Evolutionary conservation across 176 grass and related monocot species (phyloP).

Genomic region (Eragrostis nindensis): DNA sequence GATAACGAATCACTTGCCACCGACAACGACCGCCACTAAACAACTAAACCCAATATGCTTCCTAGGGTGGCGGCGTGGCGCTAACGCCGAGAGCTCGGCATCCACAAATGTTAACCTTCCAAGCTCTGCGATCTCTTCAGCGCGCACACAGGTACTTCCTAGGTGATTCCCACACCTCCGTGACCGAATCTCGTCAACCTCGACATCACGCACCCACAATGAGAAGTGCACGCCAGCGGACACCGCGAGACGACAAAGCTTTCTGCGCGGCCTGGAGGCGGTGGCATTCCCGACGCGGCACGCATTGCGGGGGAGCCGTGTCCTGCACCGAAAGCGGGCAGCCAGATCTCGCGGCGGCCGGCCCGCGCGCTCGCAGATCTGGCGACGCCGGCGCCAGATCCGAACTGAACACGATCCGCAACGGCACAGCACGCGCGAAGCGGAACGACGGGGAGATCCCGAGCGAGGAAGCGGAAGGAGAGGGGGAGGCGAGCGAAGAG

Average conservation of each 20-base stretch:
- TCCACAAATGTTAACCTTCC: neutral
- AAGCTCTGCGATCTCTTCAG: neutral
- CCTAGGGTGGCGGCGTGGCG: neutral
- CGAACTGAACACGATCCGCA: neutral
- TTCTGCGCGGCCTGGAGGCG: neutral
- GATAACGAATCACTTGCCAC: neutral
- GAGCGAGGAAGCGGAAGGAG: neutral
- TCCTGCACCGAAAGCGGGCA: neutral
- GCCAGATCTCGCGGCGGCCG: conserved; percentile 27
- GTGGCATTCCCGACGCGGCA: neutral
- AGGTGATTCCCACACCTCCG: neutral
- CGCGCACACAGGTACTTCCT: neutral
- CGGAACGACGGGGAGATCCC: neutral
- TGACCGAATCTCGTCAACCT: neutral
- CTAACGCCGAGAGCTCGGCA: neutral
- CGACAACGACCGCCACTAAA: neutral
- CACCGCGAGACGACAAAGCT: neutral
- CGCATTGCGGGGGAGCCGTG: neutral
- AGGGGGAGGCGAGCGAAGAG: neutral
- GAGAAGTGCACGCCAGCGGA: neutral
- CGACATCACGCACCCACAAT: neutral
- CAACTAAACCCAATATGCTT: neutral
- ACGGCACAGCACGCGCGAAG: neutral
- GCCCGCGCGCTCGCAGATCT: conserved; percentile 44
- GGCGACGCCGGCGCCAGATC: conserved; percentile 36